These are phyloP conservation scores for Excoecaria agallocha DNA, from an alignment of 345 rosid species.

Conservation along the genomic window DNA sequence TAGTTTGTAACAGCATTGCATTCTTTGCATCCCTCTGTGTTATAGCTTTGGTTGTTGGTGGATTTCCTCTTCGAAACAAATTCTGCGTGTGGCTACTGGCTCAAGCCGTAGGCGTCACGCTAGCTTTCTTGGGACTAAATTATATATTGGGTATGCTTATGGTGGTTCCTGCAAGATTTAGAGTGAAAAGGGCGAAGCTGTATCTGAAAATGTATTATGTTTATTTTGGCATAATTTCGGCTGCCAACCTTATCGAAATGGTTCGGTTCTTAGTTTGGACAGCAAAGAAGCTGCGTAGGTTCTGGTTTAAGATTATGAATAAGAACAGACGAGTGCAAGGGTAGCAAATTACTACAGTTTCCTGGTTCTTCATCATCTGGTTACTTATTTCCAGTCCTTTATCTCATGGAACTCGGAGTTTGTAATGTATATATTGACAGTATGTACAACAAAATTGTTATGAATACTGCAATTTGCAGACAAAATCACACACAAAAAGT, in stretches of 20 bases:
- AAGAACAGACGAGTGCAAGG: not conserved
- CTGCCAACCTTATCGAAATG: not conserved
- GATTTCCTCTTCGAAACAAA: not conserved
- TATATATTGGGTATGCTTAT: not conserved
- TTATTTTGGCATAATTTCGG: not conserved
- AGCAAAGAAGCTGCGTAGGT: not conserved
- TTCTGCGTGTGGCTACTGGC: not conserved
- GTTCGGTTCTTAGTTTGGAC: not conserved
- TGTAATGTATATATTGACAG: too few relatives aligned
- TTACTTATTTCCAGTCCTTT: too few relatives aligned
- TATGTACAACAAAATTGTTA: too few relatives aligned
- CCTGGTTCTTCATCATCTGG: too few relatives aligned
- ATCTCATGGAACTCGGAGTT: too few relatives aligned
- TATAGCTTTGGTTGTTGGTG: not conserved
- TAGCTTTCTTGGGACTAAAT: not conserved
- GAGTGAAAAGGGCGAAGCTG: not conserved
- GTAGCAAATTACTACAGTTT: too few relatives aligned
- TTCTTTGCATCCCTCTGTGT: not conserved
- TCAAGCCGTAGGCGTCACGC: not conserved
- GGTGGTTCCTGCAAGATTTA: not conserved
- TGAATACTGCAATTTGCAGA: too few relatives aligned
- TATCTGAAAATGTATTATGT: not conserved
- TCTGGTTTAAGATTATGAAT: not conserved
- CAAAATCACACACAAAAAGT: too few relatives aligned
- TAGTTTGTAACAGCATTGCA: not conserved